These are phyloP conservation scores for Pistacia atlantica DNA, from an alignment of 345 rosid genomes.

Conservation along the genomic window DNA sequence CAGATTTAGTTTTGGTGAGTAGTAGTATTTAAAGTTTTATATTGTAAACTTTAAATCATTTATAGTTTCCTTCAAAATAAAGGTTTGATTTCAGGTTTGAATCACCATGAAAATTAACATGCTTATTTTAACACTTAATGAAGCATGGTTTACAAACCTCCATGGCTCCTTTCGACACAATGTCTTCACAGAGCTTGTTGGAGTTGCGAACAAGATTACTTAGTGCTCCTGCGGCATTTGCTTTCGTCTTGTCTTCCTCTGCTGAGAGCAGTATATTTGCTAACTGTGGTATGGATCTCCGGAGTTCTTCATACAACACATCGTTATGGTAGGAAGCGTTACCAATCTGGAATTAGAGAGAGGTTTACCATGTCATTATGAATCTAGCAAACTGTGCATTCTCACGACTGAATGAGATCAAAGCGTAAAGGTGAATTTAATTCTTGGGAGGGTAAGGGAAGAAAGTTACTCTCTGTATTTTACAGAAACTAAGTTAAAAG, in stretches of 20 bases:
- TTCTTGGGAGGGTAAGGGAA: neutral
- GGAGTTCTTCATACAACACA: slow-evolving; percentile 73
- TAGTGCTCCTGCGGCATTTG: slow-evolving; percentile 95
- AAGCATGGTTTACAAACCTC: slow-evolving; percentile 51
- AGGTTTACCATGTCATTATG: neutral
- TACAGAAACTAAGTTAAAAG: neutral
- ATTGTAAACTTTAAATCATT: no score
- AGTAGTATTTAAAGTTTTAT: neutral
- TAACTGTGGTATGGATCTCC: slow-evolving; percentile 83
- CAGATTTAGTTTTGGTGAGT: neutral
- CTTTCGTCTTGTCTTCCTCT: slow-evolving; percentile 96
- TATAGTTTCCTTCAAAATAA: neutral
- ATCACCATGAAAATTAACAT: neutral
- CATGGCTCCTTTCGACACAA: slow-evolving; percentile 88
- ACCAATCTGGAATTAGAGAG: slow-evolving; percentile 60
- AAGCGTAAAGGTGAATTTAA: neutral
- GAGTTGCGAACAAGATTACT: slow-evolving; percentile 98
- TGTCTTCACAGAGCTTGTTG: slow-evolving; percentile 84
- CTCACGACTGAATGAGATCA: neutral
- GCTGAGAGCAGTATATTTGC: slow-evolving; percentile 70
- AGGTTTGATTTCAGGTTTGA: neutral
- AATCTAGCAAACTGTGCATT: neutral
- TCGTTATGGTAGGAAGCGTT: slow-evolving; percentile 96
- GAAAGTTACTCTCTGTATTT: neutral
- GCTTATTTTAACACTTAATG: neutral